phyloP scores from a whole-genome alignment of 2,329 filamentous ascomycete genomes.

The Colletotrichum euphorbiae region DNA sequence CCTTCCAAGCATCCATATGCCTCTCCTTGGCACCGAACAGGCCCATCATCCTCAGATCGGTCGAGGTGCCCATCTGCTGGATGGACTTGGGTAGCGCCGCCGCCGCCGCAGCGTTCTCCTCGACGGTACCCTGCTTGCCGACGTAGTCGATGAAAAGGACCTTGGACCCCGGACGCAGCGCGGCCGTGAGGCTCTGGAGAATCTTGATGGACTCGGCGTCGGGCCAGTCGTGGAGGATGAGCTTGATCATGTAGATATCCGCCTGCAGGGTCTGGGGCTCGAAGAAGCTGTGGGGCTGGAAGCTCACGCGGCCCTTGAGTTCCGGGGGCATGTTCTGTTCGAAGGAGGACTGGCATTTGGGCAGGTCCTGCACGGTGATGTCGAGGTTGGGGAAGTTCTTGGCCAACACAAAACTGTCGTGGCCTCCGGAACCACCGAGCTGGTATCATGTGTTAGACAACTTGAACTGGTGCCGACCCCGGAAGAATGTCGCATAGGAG shows the following conservation, averaged over 20 bases:
- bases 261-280: slow-evolving; percentile 53
- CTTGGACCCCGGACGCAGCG: slow-evolving; percentile 56
- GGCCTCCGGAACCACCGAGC: slow-evolving; percentile 58
- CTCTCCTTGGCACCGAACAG: slow-evolving; percentile 62
- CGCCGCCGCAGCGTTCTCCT: slow-evolving; percentile 39
- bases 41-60: slow-evolving; percentile 63
- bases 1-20: slow-evolving; percentile 57
- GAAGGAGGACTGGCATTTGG: slow-evolving; percentile 50
- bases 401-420: slow-evolving; percentile 55
- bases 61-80: slow-evolving; percentile 54
- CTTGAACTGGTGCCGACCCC: background rate
- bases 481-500: background rate
- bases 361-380: slow-evolving; percentile 59
- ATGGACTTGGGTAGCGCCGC: slow-evolving; percentile 49
- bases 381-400: slow-evolving; percentile 54
- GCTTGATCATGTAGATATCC: slow-evolving; percentile 64
- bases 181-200: slow-evolving; percentile 55
- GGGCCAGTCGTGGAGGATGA: slow-evolving; percentile 68
- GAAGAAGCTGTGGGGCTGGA: slow-evolving; percentile 54
- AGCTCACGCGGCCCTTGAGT: slow-evolving; percentile 49
- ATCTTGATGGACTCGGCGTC: slow-evolving; percentile 57
- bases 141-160: slow-evolving; percentile 54
- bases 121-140: slow-evolving; percentile 48
- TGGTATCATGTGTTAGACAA: slow-evolving; percentile 38
- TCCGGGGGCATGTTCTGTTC: slow-evolving; percentile 50